A percentile compares a stretch with the other conserved stretches of the same genome.
These are phyloP conservation scores for Annulohypoxylon moriforme DNA, from an alignment of 495 filamentous ascomycete genomes.

Conservation along the genomic window DNA sequence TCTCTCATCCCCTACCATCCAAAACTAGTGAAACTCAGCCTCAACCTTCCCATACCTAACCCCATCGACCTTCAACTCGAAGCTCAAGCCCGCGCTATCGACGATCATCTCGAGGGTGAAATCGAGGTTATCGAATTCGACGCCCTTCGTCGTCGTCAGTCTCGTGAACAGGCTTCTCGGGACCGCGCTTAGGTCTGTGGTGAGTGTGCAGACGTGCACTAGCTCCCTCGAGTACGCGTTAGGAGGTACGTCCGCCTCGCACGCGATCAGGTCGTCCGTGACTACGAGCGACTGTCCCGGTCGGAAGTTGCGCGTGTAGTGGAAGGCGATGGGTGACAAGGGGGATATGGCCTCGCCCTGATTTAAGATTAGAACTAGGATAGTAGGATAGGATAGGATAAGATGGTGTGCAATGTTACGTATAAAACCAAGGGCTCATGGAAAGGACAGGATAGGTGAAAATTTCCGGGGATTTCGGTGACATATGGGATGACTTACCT, in stretches of 20 bases:
- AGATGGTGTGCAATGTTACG: neutral
- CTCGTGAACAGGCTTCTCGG: constrained; percentile 72
- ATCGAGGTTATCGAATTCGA: constrained; percentile 80
- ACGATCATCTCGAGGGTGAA: constrained; percentile 82
- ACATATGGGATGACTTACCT: constrained; percentile 57
- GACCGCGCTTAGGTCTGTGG: constrained; percentile 77
- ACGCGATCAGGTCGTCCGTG: constrained; percentile 79
- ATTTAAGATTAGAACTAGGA: constrained; percentile 2
- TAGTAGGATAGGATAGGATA: constrained; percentile 6
- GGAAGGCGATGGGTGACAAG: constrained; percentile 73
- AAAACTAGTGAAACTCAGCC: constrained; percentile 71
- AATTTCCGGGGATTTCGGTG: too few species aligned
- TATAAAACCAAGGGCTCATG: neutral
- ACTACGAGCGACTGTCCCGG: constrained; percentile 72
- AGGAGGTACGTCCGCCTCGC: constrained; percentile 71
- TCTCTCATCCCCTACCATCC: neutral
- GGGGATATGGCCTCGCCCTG: constrained; percentile 77
- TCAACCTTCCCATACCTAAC: constrained; percentile 77
- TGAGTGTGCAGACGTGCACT: constrained; percentile 77
- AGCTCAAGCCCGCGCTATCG: constrained; percentile 74
- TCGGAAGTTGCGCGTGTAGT: constrained; percentile 82
- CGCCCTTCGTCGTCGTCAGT: constrained; percentile 75
- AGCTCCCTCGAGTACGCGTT: constrained; percentile 66
- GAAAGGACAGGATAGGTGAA: neutral
- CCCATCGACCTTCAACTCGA: constrained; percentile 79